Evolutionary conservation across 805 yeast species (phyloP), one percentile per base, ranked within the genome.

Genomic region (Hanseniaspora clermontiae): DNA sequence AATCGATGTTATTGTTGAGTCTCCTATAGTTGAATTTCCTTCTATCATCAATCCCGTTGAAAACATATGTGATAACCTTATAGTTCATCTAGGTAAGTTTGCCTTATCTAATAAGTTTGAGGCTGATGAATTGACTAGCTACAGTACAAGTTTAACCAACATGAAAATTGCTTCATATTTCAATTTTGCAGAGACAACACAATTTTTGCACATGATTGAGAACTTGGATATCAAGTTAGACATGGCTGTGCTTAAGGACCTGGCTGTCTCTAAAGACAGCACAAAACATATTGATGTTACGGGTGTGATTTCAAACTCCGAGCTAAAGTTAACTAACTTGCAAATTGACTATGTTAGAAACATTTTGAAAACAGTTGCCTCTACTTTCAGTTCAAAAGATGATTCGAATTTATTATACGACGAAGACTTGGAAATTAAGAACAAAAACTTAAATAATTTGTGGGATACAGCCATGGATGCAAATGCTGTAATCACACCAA

Each of bases 11-110:
- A 68, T 79, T 17, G 74, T 93, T 15, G 77, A 79, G 53, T 87
- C 97, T 0, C 99, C 98, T 0, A 84, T 84, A 10, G 72, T 93
- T 39, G 80, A 84, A 1, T 88, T 89, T 63, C 96, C 97, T 0
- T 75, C 75, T 54, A 60, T 78, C 0, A 71, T 75, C 3, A 77
- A 75, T 46, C 72, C 72, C 5, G 65, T 68, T 1, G 65, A 62
- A 2, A 70, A 70, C 36, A 62, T 70, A 2, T 80, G 77, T 62
- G 91, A 91, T 63, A 70, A 77, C 19, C 65, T 91, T 37, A 81
- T 84, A 0, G 79, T 84, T 17, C 80, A 87, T 62, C 73, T 90
- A 51, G 98, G 98, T 60, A 96, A 91, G 64, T 70, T 93, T 10
- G 83, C 77, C 61, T 79, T 89, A 17, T 64, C 64, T 2, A 61